These are phyloP conservation scores for Globisporangium solare DNA, from an alignment of 352 stramenopile genomes.

Conservation along the genomic window DNA sequence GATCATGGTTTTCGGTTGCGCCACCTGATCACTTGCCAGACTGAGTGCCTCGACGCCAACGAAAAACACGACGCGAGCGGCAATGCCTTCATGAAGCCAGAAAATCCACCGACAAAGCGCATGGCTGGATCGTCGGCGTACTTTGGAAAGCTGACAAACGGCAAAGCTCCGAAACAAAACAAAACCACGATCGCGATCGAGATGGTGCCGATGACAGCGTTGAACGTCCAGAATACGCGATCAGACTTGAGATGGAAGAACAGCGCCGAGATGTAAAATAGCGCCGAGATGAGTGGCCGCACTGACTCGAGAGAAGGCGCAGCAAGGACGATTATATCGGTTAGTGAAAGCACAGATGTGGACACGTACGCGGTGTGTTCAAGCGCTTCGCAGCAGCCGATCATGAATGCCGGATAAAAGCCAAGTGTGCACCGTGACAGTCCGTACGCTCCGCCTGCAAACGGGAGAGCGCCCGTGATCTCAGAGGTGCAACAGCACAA, in stretches of 20 bases:
- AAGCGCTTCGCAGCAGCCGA: constrained; percentile 30
- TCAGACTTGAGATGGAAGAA: constrained; percentile 15
- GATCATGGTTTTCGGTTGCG: constrained; percentile 33
- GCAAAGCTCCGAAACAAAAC: constrained; percentile 15
- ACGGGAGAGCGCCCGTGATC: constrained; percentile 24
- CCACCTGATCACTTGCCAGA: constrained; percentile 27
- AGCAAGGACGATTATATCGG: constrained; percentile 12
- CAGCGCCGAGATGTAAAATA: constrained; percentile 16
- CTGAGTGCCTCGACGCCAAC: constrained; percentile 26
- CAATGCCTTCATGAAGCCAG: constrained; percentile 14
- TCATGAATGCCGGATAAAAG: constrained; percentile 20
- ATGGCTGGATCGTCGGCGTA: not conserved
- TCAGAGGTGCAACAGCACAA: constrained; percentile 28
- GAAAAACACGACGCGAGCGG: constrained; percentile 24
- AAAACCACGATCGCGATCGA: constrained; percentile 16
- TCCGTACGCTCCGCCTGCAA: constrained; percentile 20
- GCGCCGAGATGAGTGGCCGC: constrained; percentile 6
- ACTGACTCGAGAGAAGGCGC: not conserved
- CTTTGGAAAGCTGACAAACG: constrained; percentile 2
- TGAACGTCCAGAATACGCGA: constrained; percentile 24
- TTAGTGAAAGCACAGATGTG: constrained; percentile 13
- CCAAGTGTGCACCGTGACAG: constrained; percentile 12
- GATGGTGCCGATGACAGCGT: constrained; percentile 4
- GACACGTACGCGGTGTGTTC: constrained; percentile 41
- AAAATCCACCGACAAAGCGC: not conserved